A percentile compares a stretch with the other conserved stretches of the same genome.
Conservation (phyloP, 768 basidiomycete species). For the Kwoniella heveanensis region DNA sequence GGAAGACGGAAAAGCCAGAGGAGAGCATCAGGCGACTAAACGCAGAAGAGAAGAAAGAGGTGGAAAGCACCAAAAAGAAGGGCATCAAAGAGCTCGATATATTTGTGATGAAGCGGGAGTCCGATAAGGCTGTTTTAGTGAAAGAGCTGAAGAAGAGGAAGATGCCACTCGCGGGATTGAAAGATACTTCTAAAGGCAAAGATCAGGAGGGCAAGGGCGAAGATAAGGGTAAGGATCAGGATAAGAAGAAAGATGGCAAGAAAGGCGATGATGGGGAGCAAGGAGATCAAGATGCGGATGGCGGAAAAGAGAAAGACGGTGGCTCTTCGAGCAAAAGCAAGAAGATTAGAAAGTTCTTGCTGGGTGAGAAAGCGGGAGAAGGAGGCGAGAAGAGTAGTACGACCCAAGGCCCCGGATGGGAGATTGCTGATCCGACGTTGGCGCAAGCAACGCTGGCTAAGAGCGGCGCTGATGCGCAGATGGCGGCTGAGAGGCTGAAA, state of each 20-base stretch:
- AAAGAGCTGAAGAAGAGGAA: slow-evolving; percentile 17
- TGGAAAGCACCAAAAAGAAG: slow-evolving; percentile 10
- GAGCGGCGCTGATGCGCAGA: slow-evolving; percentile 19
- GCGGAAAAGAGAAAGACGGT: slow-evolving; percentile 2
- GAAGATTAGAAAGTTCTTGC: background rate
- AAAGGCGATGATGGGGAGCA: slow-evolving; percentile 7
- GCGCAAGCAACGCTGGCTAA: slow-evolving; percentile 18
- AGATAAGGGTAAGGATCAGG: slow-evolving; percentile 4
- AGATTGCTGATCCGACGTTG: slow-evolving; percentile 19
- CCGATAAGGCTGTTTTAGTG: slow-evolving; percentile 10
- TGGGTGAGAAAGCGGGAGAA: slow-evolving; percentile 3
- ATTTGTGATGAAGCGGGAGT: slow-evolving; percentile 16
- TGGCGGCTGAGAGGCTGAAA: slow-evolving; percentile 16
- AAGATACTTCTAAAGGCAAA: slow-evolving; percentile 2
- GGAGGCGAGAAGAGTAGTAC: background rate
- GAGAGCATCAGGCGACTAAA: slow-evolving; percentile 10
- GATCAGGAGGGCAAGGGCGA: background rate
- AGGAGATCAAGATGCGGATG: background rate
- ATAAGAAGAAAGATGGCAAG: background rate
- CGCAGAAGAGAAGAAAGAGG: slow-evolving; percentile 17
- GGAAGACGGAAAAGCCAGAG: slow-evolving; percentile 18
- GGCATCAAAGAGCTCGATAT: slow-evolving; percentile 11
- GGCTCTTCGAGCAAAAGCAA: slow-evolving; percentile 6
- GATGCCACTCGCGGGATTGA: slow-evolving; percentile 8
- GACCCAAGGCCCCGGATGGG: slow-evolving; percentile 13